Conservation (phyloP, 306 rosid species). For the Purshia tridentata region DNA sequence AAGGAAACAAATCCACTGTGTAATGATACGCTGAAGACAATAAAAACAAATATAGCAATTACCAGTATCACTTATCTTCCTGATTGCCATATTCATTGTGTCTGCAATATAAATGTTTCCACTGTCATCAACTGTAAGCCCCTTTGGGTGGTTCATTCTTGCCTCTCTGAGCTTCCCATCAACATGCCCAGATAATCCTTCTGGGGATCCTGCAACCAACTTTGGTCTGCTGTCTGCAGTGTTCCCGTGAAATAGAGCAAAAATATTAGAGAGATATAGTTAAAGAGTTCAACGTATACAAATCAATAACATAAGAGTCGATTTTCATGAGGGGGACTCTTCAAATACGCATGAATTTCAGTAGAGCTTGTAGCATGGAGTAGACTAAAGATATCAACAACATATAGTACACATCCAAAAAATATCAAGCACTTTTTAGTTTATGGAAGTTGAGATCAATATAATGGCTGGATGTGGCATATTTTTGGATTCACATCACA, state of each 20-base stretch:
- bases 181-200: conserved; percentile 82
- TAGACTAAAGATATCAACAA: background rate
- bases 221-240: conserved; percentile 84
- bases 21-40: conserved; percentile 9
- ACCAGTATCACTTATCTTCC: conserved; percentile 93
- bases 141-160: conserved; percentile 85
- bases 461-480: background rate
- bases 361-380: background rate
- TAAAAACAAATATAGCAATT: conserved; percentile 11
- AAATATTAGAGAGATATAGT: conserved; percentile 9
- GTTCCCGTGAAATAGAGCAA: conserved; percentile 20
- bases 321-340: background rate
- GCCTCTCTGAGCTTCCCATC: conserved; percentile 87
- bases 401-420: background rate
- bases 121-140: conserved; percentile 82
- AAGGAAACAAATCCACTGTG: background rate
- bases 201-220: conserved; percentile 80
- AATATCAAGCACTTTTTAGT: background rate
- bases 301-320: background rate
- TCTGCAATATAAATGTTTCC: conserved; percentile 92
- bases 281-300: background rate
- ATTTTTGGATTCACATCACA: background rate
- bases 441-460: background rate
- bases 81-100: conserved; percentile 80
- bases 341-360: background rate